Base-by-base conservation (phyloP, 2,329 filamentous ascomycete species). In the Tolypocladium tropicale region DNA sequence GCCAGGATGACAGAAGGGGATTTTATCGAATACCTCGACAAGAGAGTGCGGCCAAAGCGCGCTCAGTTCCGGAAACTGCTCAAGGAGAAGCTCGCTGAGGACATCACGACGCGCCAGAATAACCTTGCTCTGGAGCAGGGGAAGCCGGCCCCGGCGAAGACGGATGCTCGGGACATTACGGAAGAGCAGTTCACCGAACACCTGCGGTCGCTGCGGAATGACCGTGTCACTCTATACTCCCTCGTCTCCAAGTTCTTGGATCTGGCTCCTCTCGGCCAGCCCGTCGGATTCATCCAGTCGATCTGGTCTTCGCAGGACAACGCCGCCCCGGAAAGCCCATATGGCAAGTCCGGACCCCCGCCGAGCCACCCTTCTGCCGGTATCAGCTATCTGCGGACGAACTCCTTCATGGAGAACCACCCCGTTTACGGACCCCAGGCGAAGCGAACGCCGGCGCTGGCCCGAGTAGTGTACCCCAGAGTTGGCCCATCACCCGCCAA, bases 201-300 rank as follows among this genome's bases (percentile, higher is more conserved):
- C 63, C 65, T 85, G 58, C 78, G 78, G 57, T 67, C 69, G 48
- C 68, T 85, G 54, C 81, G 83, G 36, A 63, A 73, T 56, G 76
- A 84, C 56, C 75, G 77, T 6, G 65, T 71, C 11, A 69, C 71
- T 9, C 70, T 86, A 3, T 84, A 78, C 66, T 72, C 72, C 7
- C 68, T 80, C 46, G 78, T 86, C 49, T 77, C 81, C 64, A 74
- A 76, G 56, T 86, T 86, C 67, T 72, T 87, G 53, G 84, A 86
- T 62, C 76, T 87, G 18, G 80, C 80, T 2, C 81, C 81, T 1
- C 65, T 84, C 23, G 69, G 69, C 36, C 66, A 63, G 54, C 65
- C 65, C 16, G 62, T 67, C 28, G 67, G 68, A 39, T 56, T 67
- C 34, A 56, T 62, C 46, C 54, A 66, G 25, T 62, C 65, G 25